Evolutionary conservation across 2,329 filamentous ascomycete genomes (phyloP), one percentile per base, ranked within the genome.

Genomic region (Hymenoscyphus fructigenus): DNA sequence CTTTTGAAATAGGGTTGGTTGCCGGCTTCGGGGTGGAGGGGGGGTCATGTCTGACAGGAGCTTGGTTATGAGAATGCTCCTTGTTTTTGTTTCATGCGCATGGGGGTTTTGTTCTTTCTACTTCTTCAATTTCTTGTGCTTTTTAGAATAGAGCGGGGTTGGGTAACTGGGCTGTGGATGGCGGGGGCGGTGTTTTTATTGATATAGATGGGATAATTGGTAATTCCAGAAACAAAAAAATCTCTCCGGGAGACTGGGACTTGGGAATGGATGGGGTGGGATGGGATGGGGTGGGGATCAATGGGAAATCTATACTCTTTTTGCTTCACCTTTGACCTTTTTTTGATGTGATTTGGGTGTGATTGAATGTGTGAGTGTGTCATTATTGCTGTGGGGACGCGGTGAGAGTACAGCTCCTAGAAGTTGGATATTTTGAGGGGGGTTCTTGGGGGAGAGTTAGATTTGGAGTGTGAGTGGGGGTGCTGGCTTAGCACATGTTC

Each of bases 1-100:
- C n/a, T 23, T 29, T 47, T 61, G 53, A 56, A 23, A 23, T 61
- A 61, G 29, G 34, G n/a, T n/a, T n/a, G n/a, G n/a, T n/a, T n/a
- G n/a, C n/a, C n/a, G n/a, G n/a, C n/a, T n/a, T n/a, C n/a, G n/a
- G n/a, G n/a, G n/a, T 36, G 47, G 20, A n/a, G 20, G 59, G 47
- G 17, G 5, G 1, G n/a, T 50, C 44, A 50, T 38, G 17, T 61
- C 44, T 38, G 26, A 29, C 47, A 61, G 44, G 59, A 57, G 60
- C 50, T n/a, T 61, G 41, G 41, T 29, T 34, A 53, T 26, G 26
- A 60, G 26, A 53, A 15, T 15, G 36, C 36, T 38, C 36, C 14
- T 38, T 17, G 36, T 38, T 38, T 14, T 36, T 36, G 34, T 14
- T 38, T 38, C 36, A 38, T 36, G 34, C 36, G 36, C 14, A 20